Base-by-base conservation (phyloP, 768 basidiomycete species). In the Tulasnella calospora region DNA sequence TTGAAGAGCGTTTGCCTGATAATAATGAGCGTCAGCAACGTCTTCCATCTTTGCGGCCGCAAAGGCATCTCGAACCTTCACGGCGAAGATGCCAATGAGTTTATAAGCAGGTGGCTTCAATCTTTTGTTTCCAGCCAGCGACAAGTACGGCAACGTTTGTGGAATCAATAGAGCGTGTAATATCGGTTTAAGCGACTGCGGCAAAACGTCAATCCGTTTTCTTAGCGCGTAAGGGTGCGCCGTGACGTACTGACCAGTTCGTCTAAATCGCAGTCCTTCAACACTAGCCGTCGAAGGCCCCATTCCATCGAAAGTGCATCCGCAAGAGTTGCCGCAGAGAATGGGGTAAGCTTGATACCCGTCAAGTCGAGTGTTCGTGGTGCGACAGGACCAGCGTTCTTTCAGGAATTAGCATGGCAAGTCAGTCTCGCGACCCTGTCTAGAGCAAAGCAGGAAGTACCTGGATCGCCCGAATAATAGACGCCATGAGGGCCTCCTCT, bases 281-380 rank as follows among this genome's bases (percentile, higher is more conserved):
- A 88, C 0, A 92, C 91, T 30, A 97, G 86, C 82, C 95, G 96
- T 36, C 92, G 87, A 27, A 98, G 85, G 0, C 96, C 96, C 93
- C 96, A 98, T 84, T 98, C 95, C 78, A 98, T 92, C 10, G 90
- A 90, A 80, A 99, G 90, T 19, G 98, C 90, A 84, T 99, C 97
- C 0, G 97, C 92, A 23, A 99, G 87, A 23, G 95, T 91, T 17
- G 92, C 90, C 0, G 94, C 92, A 0, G 89, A 87, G 1, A 90
- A 88, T 1, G 88, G 83, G 0, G 89, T 92, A 27, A 99, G 87
- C 81, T 91, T 92, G 30, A 92, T 89, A 13, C 92, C 89, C 2
- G 94, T 92, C n/a, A 95, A 86, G 83, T 95, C 92, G 23, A 96
- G 88, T 0, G 90, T 87, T 23, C 94, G 89, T 0, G 94, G 94